Percentiles rank a stretch among this genome's conserved stretches.
These are phyloP conservation scores for Termitomyces sp. DNA, from an alignment of 768 basidiomycete genomes.

Conservation along the genomic window DNA sequence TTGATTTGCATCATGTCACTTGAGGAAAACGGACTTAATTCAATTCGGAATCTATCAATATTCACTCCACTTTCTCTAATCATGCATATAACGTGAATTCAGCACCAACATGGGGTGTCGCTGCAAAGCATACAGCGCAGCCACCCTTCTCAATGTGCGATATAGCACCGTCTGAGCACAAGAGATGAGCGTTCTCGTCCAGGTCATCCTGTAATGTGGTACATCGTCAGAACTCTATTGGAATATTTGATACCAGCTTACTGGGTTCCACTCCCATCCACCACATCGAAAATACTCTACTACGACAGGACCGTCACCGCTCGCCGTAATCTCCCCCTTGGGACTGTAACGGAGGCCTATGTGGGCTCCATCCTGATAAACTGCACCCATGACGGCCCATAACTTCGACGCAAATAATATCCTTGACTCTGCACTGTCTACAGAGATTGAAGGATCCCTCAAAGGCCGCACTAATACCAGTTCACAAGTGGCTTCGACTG, in stretches of 20 bases:
- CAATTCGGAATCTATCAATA: not conserved
- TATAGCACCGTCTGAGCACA: conserved; percentile 80
- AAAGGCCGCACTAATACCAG: conserved; percentile 71
- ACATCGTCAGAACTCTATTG: not conserved
- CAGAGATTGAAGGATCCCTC: conserved; percentile 42
- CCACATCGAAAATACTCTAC: conserved; percentile 77
- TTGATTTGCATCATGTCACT: not conserved
- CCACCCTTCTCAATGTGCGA: conserved; percentile 57
- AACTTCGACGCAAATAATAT: conserved; percentile 46
- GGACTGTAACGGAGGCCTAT: conserved; percentile 50
- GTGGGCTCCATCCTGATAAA: conserved; percentile 77
- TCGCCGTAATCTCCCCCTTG: conserved; percentile 32
- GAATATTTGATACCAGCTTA: conserved; percentile 19
- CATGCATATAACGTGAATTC: conserved; percentile 46
- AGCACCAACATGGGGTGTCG: conserved; percentile 24
- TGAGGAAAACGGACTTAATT: conserved; percentile 2
- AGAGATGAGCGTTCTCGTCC: conserved; percentile 58
- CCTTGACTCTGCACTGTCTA: conserved; percentile 38
- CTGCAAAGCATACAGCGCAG: conserved; percentile 43
- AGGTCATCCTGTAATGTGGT: conserved; percentile 39
- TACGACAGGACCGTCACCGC: conserved; percentile 45
- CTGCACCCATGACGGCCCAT: conserved; percentile 50
- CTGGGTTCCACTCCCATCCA: conserved; percentile 86
- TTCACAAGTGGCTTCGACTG: conserved; percentile 52
- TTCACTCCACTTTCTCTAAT: conserved; percentile 4